A percentile compares a stretch with the other conserved stretches of the same genome.
phyloP scores from a whole-genome alignment of 1,284 basidiomycete species.

The Microbotryum scabiosae region DNA sequence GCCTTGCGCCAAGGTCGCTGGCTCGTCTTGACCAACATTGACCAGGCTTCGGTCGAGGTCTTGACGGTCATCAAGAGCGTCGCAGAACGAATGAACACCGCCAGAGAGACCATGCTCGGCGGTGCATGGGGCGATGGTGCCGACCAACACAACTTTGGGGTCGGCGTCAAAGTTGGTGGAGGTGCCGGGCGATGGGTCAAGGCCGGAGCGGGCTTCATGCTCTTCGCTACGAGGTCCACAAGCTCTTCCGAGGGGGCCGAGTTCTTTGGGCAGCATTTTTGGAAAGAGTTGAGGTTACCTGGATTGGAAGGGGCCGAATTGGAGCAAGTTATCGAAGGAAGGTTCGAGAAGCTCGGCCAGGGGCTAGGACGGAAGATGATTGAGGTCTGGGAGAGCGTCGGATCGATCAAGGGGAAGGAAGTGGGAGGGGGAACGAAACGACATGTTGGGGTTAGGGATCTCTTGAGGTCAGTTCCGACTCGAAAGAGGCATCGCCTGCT shows the following conservation, averaged over 20 bases:
- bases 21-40: constrained; percentile 90
- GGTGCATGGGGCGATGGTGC: constrained; percentile 60
- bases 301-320: constrained; percentile 61
- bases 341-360: constrained; percentile 56
- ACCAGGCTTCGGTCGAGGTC: constrained; percentile 76
- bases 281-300: constrained; percentile 58
- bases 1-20: constrained; percentile 86
- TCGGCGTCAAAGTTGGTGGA: constrained; percentile 53
- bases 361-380: constrained; percentile 50
- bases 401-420: constrained; percentile 34
- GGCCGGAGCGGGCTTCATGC: constrained; percentile 41
- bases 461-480: constrained; percentile 46
- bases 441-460: constrained; percentile 66
- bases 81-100: constrained; percentile 36
- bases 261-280: constrained; percentile 77
- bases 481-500: neutral
- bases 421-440: constrained; percentile 41
- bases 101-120: constrained; percentile 44
- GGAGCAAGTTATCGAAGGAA: constrained; percentile 55
- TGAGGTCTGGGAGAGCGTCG: constrained; percentile 54
- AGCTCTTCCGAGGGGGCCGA: neutral
- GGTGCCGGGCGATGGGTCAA: constrained; percentile 37
- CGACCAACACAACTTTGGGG: constrained; percentile 48
- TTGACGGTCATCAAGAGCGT: constrained; percentile 72
- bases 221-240: constrained; percentile 38